phyloP scores from a whole-genome alignment of 768 basidiomycete genomes.

The Suillus plorans region DNA sequence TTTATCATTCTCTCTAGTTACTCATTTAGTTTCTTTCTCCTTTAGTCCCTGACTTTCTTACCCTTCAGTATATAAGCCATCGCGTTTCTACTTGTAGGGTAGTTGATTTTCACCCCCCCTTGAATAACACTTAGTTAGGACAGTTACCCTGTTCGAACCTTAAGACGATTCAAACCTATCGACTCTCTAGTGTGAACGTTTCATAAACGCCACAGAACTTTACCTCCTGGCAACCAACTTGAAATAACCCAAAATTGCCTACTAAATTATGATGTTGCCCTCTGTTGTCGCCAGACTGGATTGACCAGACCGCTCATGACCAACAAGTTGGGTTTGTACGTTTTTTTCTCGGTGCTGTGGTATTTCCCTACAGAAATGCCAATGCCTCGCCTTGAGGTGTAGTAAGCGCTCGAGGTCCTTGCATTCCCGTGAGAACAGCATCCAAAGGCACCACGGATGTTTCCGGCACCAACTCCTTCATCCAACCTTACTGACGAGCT shows the following conservation, averaged over 20 bases:
- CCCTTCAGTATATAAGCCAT: too few species aligned
- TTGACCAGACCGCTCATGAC: slow-evolving; percentile 43
- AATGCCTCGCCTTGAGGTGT: slow-evolving; percentile 6
- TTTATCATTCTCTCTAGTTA: too few species aligned
- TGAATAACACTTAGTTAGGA: too few species aligned
- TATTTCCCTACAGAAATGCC: slow-evolving; percentile 8
- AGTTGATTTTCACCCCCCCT: too few species aligned
- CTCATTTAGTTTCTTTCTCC: too few species aligned
- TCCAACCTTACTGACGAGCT: background rate
- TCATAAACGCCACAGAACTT: too few species aligned
- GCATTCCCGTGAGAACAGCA: slow-evolving; percentile 8
- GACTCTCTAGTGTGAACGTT: too few species aligned
- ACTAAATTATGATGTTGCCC: slow-evolving; percentile 27
- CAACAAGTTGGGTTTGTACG: slow-evolving; percentile 6
- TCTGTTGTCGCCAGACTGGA: slow-evolving; percentile 20
- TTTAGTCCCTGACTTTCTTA: too few species aligned
- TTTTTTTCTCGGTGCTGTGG: background rate
- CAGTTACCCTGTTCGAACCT: too few species aligned
- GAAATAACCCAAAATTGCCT: background rate
- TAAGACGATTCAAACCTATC: too few species aligned
- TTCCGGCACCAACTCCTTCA: background rate
- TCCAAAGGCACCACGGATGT: slow-evolving; percentile 9
- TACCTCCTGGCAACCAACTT: background rate
- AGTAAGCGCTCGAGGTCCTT: background rate
- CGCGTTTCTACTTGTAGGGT: too few species aligned